Base-by-base conservation (phyloP, 345 rosid genomes). In the Dimocarpus longan region DNA sequence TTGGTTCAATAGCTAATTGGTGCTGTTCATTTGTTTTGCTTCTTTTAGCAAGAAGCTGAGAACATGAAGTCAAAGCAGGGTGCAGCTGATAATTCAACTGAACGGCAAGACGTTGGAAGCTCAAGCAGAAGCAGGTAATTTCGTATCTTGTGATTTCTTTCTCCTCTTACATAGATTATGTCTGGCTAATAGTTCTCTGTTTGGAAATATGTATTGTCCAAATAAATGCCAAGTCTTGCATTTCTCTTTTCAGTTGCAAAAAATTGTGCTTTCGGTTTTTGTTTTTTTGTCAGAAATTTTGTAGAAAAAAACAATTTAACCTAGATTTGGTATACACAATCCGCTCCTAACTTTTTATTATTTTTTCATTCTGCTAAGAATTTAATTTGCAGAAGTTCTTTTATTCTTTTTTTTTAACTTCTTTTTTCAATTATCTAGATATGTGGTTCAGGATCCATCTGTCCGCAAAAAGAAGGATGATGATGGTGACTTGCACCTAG, bases 401-500 rank as follows among this genome's bases (percentile, higher is more conserved):
- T 16, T 40, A 71, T 43, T 66, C 8, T 64, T 37, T 24, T 46
- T 59, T 59, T n/a, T 21, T 59, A 59, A 59, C 64, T 15, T 70
- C 39, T 54, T 76, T 22, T 69, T 81, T 74, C 65, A 60, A 60
- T 60, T 62, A 21, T 79, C 19, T 76, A 90, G 94, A 75, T 50
- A 86, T 85, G 84, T 84, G 52, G 48, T 81, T 63, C 85, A 86
- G 68, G 91, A 85, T 82, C 13, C 69, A 43, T 87, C 91, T 21
- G 75, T 82, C 39, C 82, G 76, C 66, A 88, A 81, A 73, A 87
- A 79, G 88, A 87, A 88, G 43, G 82, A 83, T 48, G 93, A 93
- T 42, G 90, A 92, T 78, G 88, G 91, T 13, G 98, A 94, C 88
- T 84, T 62, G 88, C 89, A 92, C 85, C 79, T 94, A 77, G 98